phyloP scores from a whole-genome alignment of 176 grass and related monocot genomes.

The Pharus latifolius region DNA sequence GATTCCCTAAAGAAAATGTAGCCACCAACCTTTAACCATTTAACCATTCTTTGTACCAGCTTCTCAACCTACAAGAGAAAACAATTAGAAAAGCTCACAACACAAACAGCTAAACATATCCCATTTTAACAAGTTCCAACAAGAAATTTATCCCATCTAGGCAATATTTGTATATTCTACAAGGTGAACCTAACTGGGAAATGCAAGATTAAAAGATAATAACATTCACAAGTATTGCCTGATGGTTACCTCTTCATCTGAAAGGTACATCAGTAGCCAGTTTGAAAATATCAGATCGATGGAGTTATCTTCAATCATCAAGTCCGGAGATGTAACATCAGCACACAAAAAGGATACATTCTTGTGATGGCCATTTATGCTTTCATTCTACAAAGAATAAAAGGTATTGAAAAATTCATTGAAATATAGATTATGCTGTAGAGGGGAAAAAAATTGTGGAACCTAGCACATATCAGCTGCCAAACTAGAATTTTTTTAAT shows the following conservation, averaged over 20 bases:
- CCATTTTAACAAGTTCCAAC: neutral
- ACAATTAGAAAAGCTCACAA: neutral
- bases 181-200: neutral
- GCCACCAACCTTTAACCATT: conserved; percentile 85
- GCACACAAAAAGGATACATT: conserved; percentile 87
- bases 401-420: neutral
- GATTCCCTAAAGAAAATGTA: conserved; percentile 98
- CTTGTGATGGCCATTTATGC: conserved; percentile 68
- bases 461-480: neutral
- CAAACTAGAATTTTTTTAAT: neutral
- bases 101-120: neutral
- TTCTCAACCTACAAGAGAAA: conserved; percentile 59
- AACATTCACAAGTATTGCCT: neutral
- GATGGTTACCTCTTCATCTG: conserved; percentile 77
- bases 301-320: conserved; percentile 61
- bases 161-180: neutral
- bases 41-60: conserved; percentile 72
- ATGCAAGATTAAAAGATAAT: neutral
- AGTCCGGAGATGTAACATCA: conserved; percentile 77
- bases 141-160: neutral
- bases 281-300: conserved; percentile 96
- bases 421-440: neutral
- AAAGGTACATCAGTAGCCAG: conserved; percentile 97
- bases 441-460: neutral
- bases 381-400: conserved; percentile 65